phyloP scores from a whole-genome alignment of 768 basidiomycete species.

The Hericium erinaceus region DNA sequence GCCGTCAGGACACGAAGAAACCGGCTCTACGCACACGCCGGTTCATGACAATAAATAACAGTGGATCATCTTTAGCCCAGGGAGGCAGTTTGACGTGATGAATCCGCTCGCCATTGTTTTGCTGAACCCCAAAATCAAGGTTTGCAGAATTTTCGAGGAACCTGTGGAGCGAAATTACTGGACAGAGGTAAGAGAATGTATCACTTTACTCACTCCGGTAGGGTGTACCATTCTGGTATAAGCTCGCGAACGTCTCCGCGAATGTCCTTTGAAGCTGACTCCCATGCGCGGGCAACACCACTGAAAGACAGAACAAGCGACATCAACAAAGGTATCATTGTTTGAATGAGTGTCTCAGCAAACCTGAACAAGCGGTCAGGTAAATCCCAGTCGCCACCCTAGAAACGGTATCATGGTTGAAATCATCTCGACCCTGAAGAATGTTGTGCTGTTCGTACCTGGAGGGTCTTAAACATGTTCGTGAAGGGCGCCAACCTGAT shows the following conservation, averaged over 20 bases:
- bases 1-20: background rate
- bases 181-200: background rate
- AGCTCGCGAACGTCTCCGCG: conserved; percentile 91
- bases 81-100: conserved; percentile 84
- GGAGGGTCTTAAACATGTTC: conserved; percentile 88
- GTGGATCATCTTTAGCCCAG: conserved; percentile 81
- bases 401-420: conserved; percentile 3
- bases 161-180: conserved; percentile 27
- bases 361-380: conserved; percentile 80
- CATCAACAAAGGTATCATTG: background rate
- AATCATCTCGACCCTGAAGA: background rate
- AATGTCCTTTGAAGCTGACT: conserved; percentile 76
- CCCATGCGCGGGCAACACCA: conserved; percentile 72
- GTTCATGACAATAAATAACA: conserved; percentile 74
- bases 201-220: conserved; percentile 53
- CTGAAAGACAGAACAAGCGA: conserved; percentile 26
- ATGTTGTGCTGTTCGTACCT: conserved; percentile 26
- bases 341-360: conserved; percentile 4
- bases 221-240: conserved; percentile 83
- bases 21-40: conserved; percentile 41
- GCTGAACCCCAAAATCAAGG: conserved; percentile 70
- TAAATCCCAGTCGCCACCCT: conserved; percentile 94
- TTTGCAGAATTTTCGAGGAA: conserved; percentile 77
- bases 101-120: conserved; percentile 68
- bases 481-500: conserved; percentile 88